Evolutionary conservation across 2,329 filamentous ascomycete genomes (phyloP).

Genomic region (Metarhizium anisopliae): DNA sequence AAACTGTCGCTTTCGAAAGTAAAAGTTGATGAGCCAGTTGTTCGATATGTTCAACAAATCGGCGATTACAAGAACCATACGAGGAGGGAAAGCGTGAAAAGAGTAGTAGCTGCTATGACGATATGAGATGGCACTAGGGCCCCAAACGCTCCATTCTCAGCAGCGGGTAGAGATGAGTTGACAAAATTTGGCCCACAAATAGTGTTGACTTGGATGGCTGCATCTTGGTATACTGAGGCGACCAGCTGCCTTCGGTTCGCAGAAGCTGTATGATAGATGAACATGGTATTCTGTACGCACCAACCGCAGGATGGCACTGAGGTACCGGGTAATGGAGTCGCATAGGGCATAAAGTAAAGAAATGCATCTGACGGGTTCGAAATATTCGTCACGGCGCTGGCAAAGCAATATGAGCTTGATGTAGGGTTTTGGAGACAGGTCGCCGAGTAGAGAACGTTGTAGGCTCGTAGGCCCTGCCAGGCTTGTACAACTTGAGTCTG

Average conservation of each 20-base stretch:
- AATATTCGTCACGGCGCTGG: slow-evolving; percentile 71
- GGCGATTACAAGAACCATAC: slow-evolving; percentile 12
- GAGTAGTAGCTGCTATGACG: slow-evolving; percentile 3
- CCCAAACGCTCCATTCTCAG: slow-evolving; percentile 12
- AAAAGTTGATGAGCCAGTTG: background rate
- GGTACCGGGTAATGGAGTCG: slow-evolving; percentile 56
- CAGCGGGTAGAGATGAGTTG: slow-evolving; percentile 42
- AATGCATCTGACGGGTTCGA: slow-evolving; percentile 64
- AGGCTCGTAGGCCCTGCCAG: slow-evolving; percentile 67
- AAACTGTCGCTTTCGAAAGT: background rate
- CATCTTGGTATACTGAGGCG: slow-evolving; percentile 56
- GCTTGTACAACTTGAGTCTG: slow-evolving; percentile 67
- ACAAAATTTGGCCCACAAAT: slow-evolving; percentile 50
- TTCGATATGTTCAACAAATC: background rate
- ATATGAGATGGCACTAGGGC: slow-evolving; percentile 10
- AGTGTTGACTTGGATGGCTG: slow-evolving; percentile 65
- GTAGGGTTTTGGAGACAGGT: slow-evolving; percentile 65
- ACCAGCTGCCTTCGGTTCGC: slow-evolving; percentile 58
- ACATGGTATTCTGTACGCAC: slow-evolving; percentile 76
- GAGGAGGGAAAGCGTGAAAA: slow-evolving; percentile 10
- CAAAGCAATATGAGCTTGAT: slow-evolving; percentile 68
- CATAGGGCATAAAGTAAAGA: slow-evolving; percentile 79
- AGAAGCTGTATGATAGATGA: slow-evolving; percentile 63
- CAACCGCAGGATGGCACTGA: slow-evolving; percentile 64
- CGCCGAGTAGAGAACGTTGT: slow-evolving; percentile 68